Base-by-base conservation (phyloP, 2,329 filamentous ascomycete genomes). In the Ceratocystis huliohia region DNA sequence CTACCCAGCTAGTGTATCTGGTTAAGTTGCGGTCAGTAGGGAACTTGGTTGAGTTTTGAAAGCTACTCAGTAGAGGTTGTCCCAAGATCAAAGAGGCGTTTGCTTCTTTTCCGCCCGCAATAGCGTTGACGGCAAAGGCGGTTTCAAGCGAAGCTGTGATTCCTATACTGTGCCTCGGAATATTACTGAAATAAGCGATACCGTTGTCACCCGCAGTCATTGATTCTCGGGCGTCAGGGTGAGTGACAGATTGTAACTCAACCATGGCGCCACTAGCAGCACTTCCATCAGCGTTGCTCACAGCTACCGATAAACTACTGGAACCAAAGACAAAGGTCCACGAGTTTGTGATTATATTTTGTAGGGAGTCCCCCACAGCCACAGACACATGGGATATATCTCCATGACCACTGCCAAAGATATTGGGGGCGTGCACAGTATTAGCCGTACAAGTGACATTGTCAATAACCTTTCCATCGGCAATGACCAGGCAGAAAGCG, bases 311-410 rank as follows among this genome's bases (percentile, higher is more conserved):
- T 48, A 68, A 48, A 25, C 20, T 5, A 6, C 10, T n/a, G 5
- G 64, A 63, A 1, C 61, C 64, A 8, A 62, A 25, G n/a, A 65
- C 66, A 61, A 65, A 68, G 22, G 63, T 63, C 61, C 64, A 68
- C 5, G 66, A 50, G 30, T 61, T 65, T 28, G 57, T 63, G 25
- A 68, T 53, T 20, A 57, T 30, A 17, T 66, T 68, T 41, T 65
- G 56, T 10, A 59, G 22, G 13, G 20, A 7, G 45, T 68, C 66
- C 2, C 25, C 57, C 4, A 68, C 66, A 28, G 65, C 44, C 17
- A 68, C 63, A 13, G 66, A 37, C 17, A 68, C 66, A 17, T 68
- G 64, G 6, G 66, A 48, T 17, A 62, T 57, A 48, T 63, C 57
- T 5, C 57, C 61, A 7, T n/a, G 48, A 22, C 37, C 17, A 22